Conservation (phyloP, 345 rosid species). For the Angophora floribunda region DNA sequence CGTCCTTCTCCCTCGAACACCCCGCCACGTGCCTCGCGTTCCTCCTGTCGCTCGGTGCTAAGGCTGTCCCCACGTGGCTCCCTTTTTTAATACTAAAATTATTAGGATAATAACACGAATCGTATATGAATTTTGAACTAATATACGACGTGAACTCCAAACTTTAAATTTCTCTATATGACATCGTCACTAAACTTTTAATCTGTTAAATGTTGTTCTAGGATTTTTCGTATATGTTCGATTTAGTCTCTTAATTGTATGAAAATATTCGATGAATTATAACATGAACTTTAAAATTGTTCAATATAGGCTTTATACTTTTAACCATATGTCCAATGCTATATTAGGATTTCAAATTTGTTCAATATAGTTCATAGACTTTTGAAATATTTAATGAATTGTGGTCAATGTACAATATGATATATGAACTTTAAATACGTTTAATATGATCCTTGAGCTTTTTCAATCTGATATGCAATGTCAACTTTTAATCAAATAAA, state of each 20-base stretch:
- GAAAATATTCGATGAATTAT: too few species aligned
- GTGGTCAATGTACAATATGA: too few species aligned
- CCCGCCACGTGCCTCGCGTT: not conserved
- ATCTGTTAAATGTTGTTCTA: too few species aligned
- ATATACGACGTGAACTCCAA: not conserved
- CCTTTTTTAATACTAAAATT: not conserved
- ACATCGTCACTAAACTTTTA: too few species aligned
- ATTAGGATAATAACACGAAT: not conserved
- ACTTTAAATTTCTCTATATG: too few species aligned
- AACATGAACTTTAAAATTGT: not conserved
- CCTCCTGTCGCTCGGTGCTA: not conserved
- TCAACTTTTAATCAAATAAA: not conserved
- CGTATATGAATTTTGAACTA: too few species aligned
- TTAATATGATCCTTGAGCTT: rapidly evolving
- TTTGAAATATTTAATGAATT: too few species aligned
- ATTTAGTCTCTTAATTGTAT: too few species aligned
- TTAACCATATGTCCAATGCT: rapidly evolving
- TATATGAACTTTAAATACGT: not conserved
- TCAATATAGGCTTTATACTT: rapidly evolving
- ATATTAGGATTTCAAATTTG: not conserved
- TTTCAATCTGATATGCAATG: rapidly evolving
- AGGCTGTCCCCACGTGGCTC: not conserved
- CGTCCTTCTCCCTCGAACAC: not conserved
- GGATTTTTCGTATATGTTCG: too few species aligned
- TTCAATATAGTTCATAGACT: rapidly evolving